phyloP scores from a whole-genome alignment of 768 basidiomycete species.

The Phlegmacium glaucopus region DNA sequence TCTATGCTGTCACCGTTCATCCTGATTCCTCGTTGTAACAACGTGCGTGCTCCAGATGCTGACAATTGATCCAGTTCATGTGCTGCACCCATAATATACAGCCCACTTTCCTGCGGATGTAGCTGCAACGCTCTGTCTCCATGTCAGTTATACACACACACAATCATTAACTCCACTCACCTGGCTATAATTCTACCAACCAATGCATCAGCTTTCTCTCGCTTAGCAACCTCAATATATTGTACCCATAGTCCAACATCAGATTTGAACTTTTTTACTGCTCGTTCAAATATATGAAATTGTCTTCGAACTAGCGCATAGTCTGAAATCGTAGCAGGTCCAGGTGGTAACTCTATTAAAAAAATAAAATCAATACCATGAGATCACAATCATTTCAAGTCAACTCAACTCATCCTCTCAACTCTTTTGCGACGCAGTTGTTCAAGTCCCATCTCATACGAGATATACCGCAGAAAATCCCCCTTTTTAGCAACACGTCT shows the following conservation, averaged over 20 bases:
- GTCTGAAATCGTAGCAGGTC: slow-evolving; percentile 69
- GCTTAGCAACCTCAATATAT: slow-evolving; percentile 82
- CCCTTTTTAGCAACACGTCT: slow-evolving; percentile 80
- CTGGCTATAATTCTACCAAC: slow-evolving; percentile 82
- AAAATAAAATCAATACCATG: background rate
- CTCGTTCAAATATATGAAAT: slow-evolving; percentile 89
- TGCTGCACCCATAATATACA: slow-evolving; percentile 83
- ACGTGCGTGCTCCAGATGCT: slow-evolving; percentile 74
- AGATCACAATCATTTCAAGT: no score
- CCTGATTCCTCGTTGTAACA: slow-evolving; percentile 84
- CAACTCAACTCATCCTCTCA: slow-evolving; percentile 62
- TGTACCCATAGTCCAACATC: slow-evolving; percentile 88
- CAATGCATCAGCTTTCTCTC: slow-evolving; percentile 73
- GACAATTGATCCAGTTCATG: slow-evolving; percentile 75
- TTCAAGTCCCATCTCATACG: slow-evolving; percentile 89
- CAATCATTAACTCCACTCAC: slow-evolving; percentile 36
- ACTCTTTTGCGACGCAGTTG: slow-evolving; percentile 72
- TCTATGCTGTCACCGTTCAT: slow-evolving; percentile 68
- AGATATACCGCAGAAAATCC: slow-evolving; percentile 88
- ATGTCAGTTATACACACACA: slow-evolving; percentile 6
- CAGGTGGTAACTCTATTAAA: slow-evolving; percentile 36
- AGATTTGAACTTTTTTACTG: slow-evolving; percentile 81
- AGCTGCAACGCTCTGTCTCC: slow-evolving; percentile 73
- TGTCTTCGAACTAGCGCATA: slow-evolving; percentile 83
- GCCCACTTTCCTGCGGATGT: slow-evolving; percentile 71